Evolutionary conservation across 768 basidiomycete species (phyloP).

Genomic region (Tylopilus sp.): DNA sequence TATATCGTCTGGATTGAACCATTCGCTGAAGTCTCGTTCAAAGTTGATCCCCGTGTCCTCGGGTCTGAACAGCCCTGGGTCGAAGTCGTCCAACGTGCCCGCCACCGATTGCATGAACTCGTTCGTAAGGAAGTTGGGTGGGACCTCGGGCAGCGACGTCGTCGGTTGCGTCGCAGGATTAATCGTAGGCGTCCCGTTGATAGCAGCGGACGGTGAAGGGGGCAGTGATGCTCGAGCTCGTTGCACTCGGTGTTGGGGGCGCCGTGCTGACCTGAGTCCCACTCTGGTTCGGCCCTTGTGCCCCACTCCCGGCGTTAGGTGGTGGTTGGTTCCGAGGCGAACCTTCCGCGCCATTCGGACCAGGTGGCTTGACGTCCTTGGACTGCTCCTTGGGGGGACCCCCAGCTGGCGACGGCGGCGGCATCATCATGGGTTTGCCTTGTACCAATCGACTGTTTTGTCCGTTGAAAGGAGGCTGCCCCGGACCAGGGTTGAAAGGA

Average conservation of each 20-base stretch:
- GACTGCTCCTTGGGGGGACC: conserved; percentile 31
- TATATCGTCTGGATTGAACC: conserved; percentile 59
- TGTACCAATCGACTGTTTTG: conserved; percentile 32
- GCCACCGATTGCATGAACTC: conserved; percentile 49
- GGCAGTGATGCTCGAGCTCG: conserved; percentile 33
- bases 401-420: conserved; percentile 50
- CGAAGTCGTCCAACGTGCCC: conserved; percentile 39
- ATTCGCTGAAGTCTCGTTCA: conserved; percentile 74
- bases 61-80: conserved; percentile 39
- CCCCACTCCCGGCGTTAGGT: conserved; percentile 25
- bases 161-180: conserved; percentile 26
- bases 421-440: conserved; percentile 43
- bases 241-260: conserved; percentile 37
- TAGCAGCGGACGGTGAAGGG: conserved; percentile 37
- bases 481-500: conserved; percentile 36
- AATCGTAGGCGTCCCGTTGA: conserved; percentile 31
- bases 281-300: conserved; percentile 19
- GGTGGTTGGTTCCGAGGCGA: conserved; percentile 44
- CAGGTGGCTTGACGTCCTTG: conserved; percentile 34
- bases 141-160: conserved; percentile 27
- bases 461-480: conserved; percentile 34
- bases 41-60: conserved; percentile 54
- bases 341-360: conserved; percentile 30
- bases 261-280: conserved; percentile 30
- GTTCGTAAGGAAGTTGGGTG: conserved; percentile 16